Evolutionary conservation across 1,284 basidiomycete genomes (phyloP).

Genomic region (Cerioporus squamosus): DNA sequence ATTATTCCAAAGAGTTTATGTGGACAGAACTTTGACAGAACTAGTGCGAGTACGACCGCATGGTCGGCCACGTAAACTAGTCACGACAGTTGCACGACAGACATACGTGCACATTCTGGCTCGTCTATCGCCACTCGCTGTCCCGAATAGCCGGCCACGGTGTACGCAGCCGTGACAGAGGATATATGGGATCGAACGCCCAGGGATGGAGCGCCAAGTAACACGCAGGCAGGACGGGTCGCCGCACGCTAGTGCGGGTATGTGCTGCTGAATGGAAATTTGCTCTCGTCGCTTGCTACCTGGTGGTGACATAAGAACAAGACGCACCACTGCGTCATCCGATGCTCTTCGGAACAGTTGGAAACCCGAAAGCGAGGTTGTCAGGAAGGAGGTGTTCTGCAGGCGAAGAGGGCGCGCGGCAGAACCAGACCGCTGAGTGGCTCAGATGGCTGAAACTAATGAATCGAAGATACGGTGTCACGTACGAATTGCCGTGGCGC

Average conservation of each 20-base stretch:
- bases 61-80: neutral
- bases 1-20: neutral
- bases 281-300: no score
- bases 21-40: no score
- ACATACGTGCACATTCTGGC: neutral
- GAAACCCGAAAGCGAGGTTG: conserved; percentile 4
- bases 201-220: conserved; percentile 4
- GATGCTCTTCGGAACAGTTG: neutral
- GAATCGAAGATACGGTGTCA: conserved; percentile 12
- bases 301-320: conserved; percentile 5
- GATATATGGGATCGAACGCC: conserved; percentile 9
- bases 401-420: no score
- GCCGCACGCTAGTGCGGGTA: conserved; percentile 10
- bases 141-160: conserved; percentile 1
- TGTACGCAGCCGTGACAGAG: neutral
- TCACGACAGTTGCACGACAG: conserved; percentile 7
- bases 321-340: neutral
- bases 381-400: neutral
- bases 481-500: no score
- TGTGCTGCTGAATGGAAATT: conserved; percentile 16
- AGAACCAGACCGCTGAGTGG: neutral
- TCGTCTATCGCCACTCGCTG: conserved; percentile 5
- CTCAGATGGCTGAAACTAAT: conserved; percentile 15
- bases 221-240: neutral
- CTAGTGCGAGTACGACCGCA: neutral